These are phyloP conservation scores for Fibroporia radiculosa DNA, from an alignment of 768 basidiomycete genomes.

Conservation along the genomic window DNA sequence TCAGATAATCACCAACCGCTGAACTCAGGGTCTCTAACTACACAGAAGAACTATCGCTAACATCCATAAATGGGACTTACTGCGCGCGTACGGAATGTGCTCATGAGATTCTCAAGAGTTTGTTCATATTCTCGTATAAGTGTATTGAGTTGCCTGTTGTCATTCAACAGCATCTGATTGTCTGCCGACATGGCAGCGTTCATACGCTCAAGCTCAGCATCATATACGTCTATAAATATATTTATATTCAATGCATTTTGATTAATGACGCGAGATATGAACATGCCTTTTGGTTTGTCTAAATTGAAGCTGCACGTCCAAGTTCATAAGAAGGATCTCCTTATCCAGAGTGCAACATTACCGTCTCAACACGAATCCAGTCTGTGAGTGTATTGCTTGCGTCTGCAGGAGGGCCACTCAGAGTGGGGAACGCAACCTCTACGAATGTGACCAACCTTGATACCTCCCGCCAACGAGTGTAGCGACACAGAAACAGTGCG, in stretches of 20 bases:
- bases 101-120: conserved; percentile 93
- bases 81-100: conserved; percentile 81
- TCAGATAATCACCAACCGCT: too few relatives aligned
- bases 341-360: conserved; percentile 24
- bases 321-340: conserved; percentile 2
- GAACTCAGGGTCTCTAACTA: too few relatives aligned
- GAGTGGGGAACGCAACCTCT: too few relatives aligned
- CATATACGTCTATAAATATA: conserved; percentile 66
- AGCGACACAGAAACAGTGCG: conserved; percentile 62
- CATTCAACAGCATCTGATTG: conserved; percentile 79
- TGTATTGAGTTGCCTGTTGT: conserved; percentile 90
- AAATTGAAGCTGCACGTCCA: conserved; percentile 61
- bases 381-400: conserved; percentile 84
- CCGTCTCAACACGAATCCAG: conserved; percentile 87
- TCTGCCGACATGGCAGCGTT: conserved; percentile 71
- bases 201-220: conserved; percentile 85
- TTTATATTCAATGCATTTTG: background rate
- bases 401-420: too few relatives aligned
- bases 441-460: conserved; percentile 73
- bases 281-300: conserved; percentile 85
- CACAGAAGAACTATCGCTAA: conserved; percentile 1
- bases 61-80: conserved; percentile 42
- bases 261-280: conserved; percentile 21
- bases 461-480: conserved; percentile 62
- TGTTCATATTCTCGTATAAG: conserved; percentile 96